Evolutionary conservation across 2,329 filamentous ascomycete species (phyloP), one percentile per base, ranked within the genome.

Genomic region (Gliomastix tumulicola): DNA sequence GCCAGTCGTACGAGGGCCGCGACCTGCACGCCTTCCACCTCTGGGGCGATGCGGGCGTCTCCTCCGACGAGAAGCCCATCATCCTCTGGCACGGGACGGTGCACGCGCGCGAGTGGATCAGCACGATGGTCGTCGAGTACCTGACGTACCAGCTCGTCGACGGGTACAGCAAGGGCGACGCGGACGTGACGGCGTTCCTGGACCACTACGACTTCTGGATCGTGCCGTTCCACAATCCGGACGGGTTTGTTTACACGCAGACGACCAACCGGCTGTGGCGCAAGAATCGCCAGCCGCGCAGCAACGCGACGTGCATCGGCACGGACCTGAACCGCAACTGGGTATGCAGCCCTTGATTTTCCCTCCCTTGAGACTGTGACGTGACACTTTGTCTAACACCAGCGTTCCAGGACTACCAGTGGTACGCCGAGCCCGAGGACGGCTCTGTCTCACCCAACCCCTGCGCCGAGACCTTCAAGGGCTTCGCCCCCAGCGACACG

Each of bases 181-280:
- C 49, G 3, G 47, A 56, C 6, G 57, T 66, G 6, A 61, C 58
- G 22, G 51, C 55, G 5, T 68, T 69, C 44, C 60, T 78, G 27
- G 63, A 78, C 50, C 68, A 64, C 27, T 78, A 74, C 46, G 74
- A 79, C 50, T 79, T 73, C 45, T 77, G 74, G 51, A 68, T 79
- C 44, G 58, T 74, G 37, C 69, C 70, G 2, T 57, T 74, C 32
- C 66, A 71, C 27, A 74, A 74, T 45, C 69, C 70, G 3, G 69
- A 73, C 41, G 68, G 70, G 35, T 74, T 74, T 44, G 60, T 67
- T 12, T 74, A 69, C 51, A 64, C 65, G 2, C 69, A 74, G 43
- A 69, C 62, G 3, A 63, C 51, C 5, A 50, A 72, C 48, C 63
- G 70, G 17, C 54, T 74, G 22, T 74, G 70, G 70, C 63, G 71